phyloP scores from a whole-genome alignment of 139 green algal genomes.

The Chlorella sp. region DNA sequence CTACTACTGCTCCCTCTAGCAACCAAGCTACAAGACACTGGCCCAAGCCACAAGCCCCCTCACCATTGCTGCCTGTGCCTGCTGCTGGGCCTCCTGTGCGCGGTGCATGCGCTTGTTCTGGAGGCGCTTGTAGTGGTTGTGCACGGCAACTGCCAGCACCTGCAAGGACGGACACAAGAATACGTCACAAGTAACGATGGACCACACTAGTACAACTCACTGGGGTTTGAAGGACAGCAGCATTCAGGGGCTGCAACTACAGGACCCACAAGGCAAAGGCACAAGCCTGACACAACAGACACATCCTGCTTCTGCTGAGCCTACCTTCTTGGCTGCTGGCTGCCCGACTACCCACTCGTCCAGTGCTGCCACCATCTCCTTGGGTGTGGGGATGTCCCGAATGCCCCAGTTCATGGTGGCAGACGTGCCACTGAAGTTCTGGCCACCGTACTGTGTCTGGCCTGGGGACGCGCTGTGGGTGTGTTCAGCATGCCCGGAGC shows the following conservation, averaged over 20 bases:
- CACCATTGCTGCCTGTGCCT: not conserved
- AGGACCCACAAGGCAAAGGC: too few species aligned
- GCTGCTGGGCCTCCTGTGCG: conserved; percentile 1
- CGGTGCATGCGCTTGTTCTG: conserved; percentile 28
- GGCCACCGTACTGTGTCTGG: too few species aligned
- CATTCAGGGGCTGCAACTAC: too few species aligned
- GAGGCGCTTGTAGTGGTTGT: conserved; percentile 89
- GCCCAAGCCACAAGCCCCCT: not conserved
- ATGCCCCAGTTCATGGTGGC: too few species aligned
- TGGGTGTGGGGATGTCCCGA: conserved; percentile 47
- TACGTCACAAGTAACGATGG: too few species aligned
- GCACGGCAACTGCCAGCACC: conserved; percentile 74
- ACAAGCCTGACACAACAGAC: not conserved
- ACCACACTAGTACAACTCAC: too few species aligned
- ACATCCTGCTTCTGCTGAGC: conserved; percentile 19
- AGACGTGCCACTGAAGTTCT: too few species aligned
- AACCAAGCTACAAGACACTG: not conserved
- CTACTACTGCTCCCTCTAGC: too few species aligned
- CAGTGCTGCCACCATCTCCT: conserved; percentile 63
- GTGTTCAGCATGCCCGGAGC: too few species aligned
- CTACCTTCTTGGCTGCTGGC: conserved; percentile 64
- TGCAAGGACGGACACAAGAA: not conserved
- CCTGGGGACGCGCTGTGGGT: too few species aligned
- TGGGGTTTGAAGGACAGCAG: too few species aligned
- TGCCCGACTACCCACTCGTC: conserved; percentile 79